Base-by-base conservation (phyloP, 108 stramenopile genomes). In the Chaetoceros muelleri region DNA sequence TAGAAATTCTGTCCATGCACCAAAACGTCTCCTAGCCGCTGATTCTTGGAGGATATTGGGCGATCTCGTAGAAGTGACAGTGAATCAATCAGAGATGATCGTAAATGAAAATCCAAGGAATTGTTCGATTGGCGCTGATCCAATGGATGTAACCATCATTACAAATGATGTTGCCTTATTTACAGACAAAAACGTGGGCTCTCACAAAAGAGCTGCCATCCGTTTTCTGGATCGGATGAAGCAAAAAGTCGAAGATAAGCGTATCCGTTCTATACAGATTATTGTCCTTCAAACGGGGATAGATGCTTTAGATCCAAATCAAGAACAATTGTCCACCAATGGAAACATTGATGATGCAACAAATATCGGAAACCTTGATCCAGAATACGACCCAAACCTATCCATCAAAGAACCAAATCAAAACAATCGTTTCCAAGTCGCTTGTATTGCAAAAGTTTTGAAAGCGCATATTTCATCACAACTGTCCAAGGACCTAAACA, bases 131-230 rank as follows among this genome's bases (percentile, higher is more conserved):
- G 13, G 34, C 23, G 5, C 8, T 10, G 22, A 20, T 46, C 47
- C 65, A 18, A 19, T 57, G 30, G 21, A 26, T 13, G 47, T 66
- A 1, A 65, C 64, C 1, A 44, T 71, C 8, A 22, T 73, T 22
- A 73, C 72, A 8, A 67, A 63, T 28, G 48, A 68, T 30, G 45
- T 67, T 1, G 52, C 67, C 1, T 28, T 64, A 25, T 48, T 68
- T 52, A 44, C 49, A 27, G 66, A 73, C 46, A 47, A 24, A 1
- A 48, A 53, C 23, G 2, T 16, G 0, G n/a, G 24, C 28, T 29
- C 55, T n/a, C 72, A 73, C 28, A 30, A 47, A 22, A 23, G 34
- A 16, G 72, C 61, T 24, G 21, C 68, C 19, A 56, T 50, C 21
- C 23, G 24, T n/a, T 73, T 73, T 48, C 64, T 61, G 72, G 30